Conservation (phyloP, 2,329 filamentous ascomycete genomes). For the Claviceps sorghi region DNA sequence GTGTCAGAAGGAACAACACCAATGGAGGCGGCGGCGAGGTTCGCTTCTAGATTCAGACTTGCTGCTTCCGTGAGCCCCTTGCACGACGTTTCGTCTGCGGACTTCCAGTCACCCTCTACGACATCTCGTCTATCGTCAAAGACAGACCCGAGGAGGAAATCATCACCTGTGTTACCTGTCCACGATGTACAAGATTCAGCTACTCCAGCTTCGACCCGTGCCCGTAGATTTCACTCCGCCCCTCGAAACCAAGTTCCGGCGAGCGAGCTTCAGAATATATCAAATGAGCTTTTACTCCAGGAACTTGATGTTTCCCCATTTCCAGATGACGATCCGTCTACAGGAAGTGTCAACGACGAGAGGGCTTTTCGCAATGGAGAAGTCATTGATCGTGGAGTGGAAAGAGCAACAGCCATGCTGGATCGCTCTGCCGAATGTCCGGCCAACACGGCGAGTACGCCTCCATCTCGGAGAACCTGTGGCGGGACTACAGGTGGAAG, state of each 20-base stretch:
- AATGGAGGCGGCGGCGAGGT: background rate
- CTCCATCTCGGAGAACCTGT: constrained; percentile 4
- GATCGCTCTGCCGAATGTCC: constrained; percentile 17
- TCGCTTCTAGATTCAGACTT: constrained; percentile 19
- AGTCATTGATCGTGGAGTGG: constrained; percentile 16
- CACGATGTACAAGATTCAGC: background rate
- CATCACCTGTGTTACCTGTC: constrained; percentile 34
- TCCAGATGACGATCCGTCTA: background rate
- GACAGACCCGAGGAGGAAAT: constrained; percentile 27
- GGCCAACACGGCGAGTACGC: constrained; percentile 1
- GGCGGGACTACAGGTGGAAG: constrained; percentile 7
- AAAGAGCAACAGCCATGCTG: constrained; percentile 30
- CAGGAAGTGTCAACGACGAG: background rate
- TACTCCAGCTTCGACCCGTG: background rate
- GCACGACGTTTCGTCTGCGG: constrained; percentile 4
- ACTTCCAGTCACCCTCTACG: constrained; percentile 2
- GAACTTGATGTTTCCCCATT: background rate
- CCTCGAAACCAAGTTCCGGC: background rate
- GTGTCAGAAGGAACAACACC: background rate
- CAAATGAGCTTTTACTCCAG: background rate
- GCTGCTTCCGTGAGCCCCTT: constrained; percentile 11
- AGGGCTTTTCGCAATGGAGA: constrained; percentile 2
- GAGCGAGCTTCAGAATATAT: background rate
- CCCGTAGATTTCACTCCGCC: background rate
- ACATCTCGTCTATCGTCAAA: constrained; percentile 6